Base-by-base conservation (phyloP, 495 filamentous ascomycete species). In the Choiromyces venosus region DNA sequence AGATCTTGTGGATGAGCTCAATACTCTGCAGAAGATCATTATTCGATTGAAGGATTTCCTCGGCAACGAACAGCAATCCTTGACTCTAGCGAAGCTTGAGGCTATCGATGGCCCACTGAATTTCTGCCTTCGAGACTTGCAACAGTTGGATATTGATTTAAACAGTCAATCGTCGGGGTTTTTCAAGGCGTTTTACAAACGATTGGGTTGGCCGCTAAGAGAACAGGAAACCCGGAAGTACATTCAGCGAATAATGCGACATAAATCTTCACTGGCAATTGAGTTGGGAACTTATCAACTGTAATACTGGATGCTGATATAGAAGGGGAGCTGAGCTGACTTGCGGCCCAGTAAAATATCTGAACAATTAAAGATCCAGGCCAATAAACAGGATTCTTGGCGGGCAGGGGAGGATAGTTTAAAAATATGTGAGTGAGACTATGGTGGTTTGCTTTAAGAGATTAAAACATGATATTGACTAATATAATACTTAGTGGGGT, bases 161-260 rank as follows among this genome's bases (percentile, higher is more conserved):
- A 12, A 71, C n/a, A n/a, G n/a, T n/a, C n/a, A n/a, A n/a, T n/a
- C n/a, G n/a, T n/a, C n/a, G n/a, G n/a, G n/a, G n/a, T n/a, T n/a
- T n/a, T n/a, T n/a, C n/a, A n/a, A n/a, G n/a, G n/a, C n/a, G n/a
- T n/a, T n/a, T n/a, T n/a, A n/a, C n/a, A n/a, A n/a, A n/a, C n/a
- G n/a, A n/a, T n/a, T n/a, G n/a, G 67, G 67, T 37, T 74, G 72
- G 72, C 72, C 72, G 38, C 29, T 74, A 8, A 70, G 36, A 64
- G 68, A 74, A 35, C 65, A 70, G 10, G 72, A 74, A 12, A 52
- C 29, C 2, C 33, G 33, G 61, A 33, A 66, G 29, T 37, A 66
- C 6, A 39, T 74, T 4, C 39, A 33, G 10, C 72, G 68, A 37
- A 38, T 74, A 21, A 68, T 70, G 38, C 38, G 72, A 29, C 70